These are phyloP conservation scores for Aaosphaeria pasadenensis DNA, from an alignment of 2,329 filamentous ascomycete genomes.

Conservation along the genomic window DNA sequence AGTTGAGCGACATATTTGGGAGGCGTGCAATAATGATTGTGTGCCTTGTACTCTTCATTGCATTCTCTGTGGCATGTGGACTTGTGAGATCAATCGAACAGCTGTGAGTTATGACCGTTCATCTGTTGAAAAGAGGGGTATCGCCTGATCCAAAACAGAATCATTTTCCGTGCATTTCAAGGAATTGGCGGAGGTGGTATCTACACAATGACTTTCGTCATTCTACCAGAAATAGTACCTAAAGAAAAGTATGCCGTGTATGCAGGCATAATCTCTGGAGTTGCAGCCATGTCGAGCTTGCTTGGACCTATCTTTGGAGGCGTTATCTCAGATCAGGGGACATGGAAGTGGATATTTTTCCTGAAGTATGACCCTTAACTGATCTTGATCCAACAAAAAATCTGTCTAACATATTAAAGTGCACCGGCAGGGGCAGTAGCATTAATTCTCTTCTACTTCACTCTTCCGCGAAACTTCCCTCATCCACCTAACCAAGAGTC, in stretches of 20 bases:
- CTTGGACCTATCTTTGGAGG: background rate
- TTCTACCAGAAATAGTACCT: background rate
- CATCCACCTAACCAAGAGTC: background rate
- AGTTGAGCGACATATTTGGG: constrained; percentile 31
- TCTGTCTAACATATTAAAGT: background rate
- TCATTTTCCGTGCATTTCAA: constrained; percentile 1
- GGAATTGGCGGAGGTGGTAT: constrained; percentile 1
- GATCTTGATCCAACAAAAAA: background rate
- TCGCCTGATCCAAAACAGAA: background rate
- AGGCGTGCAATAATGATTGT: constrained; percentile 23
- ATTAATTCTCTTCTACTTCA: background rate
- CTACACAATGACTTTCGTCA: background rate
- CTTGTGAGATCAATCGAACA: constrained; percentile 26
- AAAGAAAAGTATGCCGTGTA: background rate
- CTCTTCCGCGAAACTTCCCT: background rate
- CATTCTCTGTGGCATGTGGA: constrained; percentile 32
- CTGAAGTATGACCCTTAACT: constrained; percentile 1
- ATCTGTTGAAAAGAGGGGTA: background rate
- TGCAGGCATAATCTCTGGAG: background rate
- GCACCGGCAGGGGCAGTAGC: background rate
- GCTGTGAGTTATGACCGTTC: constrained; percentile 9
- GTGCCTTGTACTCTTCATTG: constrained; percentile 24
- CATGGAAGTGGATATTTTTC: constrained; percentile 2
- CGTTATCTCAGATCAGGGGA: background rate
- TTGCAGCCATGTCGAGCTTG: background rate